Evolutionary conservation across 305 asterid genomes (phyloP).

Genomic region (Fraxinus angustifolia): DNA sequence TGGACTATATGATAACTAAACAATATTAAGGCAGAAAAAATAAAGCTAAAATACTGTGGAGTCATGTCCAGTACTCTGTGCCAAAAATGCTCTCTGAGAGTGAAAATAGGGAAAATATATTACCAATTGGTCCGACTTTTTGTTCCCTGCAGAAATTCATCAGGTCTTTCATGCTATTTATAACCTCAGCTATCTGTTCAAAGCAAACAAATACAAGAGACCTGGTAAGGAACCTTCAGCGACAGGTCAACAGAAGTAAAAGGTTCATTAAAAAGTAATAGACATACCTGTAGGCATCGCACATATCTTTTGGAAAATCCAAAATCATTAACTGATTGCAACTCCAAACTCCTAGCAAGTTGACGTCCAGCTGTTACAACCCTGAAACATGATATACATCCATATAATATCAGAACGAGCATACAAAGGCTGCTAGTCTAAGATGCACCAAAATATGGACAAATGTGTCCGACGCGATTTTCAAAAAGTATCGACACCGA

Average conservation of each 20-base stretch:
- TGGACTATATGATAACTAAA: neutral
- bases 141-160: conserved; percentile 76
- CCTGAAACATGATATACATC: conserved; percentile 40
- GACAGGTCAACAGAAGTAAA: neutral
- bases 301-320: conserved; percentile 91
- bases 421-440: neutral
- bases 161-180: conserved; percentile 92
- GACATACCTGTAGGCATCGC: conserved; percentile 78
- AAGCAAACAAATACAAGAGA: conserved; percentile 24
- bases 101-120: neutral
- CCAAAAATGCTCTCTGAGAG: neutral
- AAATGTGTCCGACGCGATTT: neutral
- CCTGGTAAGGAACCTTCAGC: neutral
- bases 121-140: conserved; percentile 89
- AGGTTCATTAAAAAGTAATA: neutral
- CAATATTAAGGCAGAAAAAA: neutral
- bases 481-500: neutral
- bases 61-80: neutral
- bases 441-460: neutral
- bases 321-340: conserved; percentile 77
- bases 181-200: conserved; percentile 87
- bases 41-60: neutral
- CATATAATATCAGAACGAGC: neutral
- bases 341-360: conserved; percentile 82
- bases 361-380: conserved; percentile 83